Percentiles rank a stretch among this genome's conserved stretches.
Conservation (phyloP, 148 eudicot genomes). For the Arctostaphylos glauca region DNA sequence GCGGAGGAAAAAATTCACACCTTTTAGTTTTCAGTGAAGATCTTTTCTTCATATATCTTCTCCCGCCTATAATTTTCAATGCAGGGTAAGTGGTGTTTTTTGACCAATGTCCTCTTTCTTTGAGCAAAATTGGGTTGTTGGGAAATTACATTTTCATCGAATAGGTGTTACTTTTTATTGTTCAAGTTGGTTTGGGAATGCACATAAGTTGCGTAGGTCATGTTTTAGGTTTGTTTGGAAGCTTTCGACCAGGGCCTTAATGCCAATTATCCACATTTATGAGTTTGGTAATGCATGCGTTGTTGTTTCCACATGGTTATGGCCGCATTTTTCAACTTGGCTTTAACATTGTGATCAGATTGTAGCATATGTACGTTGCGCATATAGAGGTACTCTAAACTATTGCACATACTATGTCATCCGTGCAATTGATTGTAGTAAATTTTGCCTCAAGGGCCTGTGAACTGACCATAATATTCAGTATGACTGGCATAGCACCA, state of each 20-base stretch:
- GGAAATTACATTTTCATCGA: not conserved
- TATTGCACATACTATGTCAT: too few species aligned
- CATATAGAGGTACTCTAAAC: not conserved
- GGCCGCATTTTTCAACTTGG: not conserved
- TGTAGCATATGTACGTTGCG: not conserved
- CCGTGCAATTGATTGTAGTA: not conserved
- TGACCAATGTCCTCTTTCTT: not conserved
- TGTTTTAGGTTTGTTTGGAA: too few species aligned
- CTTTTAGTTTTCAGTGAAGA: slow-evolving; percentile 77
- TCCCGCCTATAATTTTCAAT: slow-evolving; percentile 87
- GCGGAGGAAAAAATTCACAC: slow-evolving; percentile 64
- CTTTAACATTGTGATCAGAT: not conserved
- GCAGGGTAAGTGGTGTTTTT: slow-evolving; percentile 59
- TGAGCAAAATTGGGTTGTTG: not conserved
- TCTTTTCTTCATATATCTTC: slow-evolving; percentile 81
- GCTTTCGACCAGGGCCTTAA: not conserved
- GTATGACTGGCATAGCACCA: not conserved
- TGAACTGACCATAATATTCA: not conserved
- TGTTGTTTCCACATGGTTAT: not conserved
- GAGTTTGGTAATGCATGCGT: not conserved
- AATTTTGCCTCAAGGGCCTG: not conserved
- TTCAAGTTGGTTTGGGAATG: not conserved
- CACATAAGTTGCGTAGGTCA: not conserved
- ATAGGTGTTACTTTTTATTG: not conserved
- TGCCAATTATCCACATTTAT: not conserved